phyloP scores from a whole-genome alignment of 2,329 filamentous ascomycete species.

The Aplosporella prunicola region DNA sequence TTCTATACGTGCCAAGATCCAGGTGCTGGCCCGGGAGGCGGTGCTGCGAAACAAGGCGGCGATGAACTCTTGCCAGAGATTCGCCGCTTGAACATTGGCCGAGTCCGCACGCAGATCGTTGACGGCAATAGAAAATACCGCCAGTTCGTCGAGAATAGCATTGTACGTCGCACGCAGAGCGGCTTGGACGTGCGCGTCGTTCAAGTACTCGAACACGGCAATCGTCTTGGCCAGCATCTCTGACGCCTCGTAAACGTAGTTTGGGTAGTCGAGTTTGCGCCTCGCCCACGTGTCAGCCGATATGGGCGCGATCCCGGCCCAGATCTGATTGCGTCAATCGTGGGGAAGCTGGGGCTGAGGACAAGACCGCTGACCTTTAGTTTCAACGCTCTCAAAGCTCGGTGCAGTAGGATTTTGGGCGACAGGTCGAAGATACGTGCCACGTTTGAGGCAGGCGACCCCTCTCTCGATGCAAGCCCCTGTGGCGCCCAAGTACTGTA shows the following conservation, averaged over 20 bases:
- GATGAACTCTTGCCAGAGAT: no score
- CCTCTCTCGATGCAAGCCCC: no score
- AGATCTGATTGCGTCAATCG: neutral
- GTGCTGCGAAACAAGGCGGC: no score
- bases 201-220: conserved; percentile 5
- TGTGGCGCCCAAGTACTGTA: no score
- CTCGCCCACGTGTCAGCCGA: conserved; percentile 3
- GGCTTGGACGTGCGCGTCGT: neutral
- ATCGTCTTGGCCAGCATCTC: conserved; percentile 3
- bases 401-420: no score
- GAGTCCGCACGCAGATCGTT: no score
- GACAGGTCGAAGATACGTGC: no score
- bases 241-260: conserved; percentile 1
- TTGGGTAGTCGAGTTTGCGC: neutral
- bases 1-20: conserved; percentile 1
- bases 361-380: conserved; percentile 1
- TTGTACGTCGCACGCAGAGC: neutral
- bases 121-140: neutral
- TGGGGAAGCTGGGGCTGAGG: neutral
- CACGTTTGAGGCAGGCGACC: no score
- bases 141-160: neutral
- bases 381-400: conserved; percentile 1
- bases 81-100: no score
- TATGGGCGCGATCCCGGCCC: conserved; percentile 1
- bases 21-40: neutral